Conservation (phyloP, 208 protist genomes). For the Balamuthia mandrillaris region DNA sequence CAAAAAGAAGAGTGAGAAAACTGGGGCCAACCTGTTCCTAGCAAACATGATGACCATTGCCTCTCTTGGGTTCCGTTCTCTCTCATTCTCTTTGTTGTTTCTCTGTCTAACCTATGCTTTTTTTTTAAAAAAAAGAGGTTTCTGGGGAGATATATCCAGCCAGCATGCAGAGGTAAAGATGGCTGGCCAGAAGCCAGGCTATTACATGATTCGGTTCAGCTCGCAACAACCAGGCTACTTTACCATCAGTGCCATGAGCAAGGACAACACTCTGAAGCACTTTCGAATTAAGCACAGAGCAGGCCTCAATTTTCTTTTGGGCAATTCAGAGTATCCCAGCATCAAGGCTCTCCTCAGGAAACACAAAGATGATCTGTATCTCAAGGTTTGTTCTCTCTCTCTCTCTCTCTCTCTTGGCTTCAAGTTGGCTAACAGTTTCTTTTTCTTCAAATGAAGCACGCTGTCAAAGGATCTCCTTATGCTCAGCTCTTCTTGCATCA, state of each 20-base stretch:
- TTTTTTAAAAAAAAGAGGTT: not conserved
- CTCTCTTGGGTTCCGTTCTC: not conserved
- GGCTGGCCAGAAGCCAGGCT: not conserved
- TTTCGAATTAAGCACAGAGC: conserved; percentile 39
- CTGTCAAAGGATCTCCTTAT: too few species aligned
- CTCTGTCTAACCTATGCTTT: too few species aligned
- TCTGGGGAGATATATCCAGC: not conserved
- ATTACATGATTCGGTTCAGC: conserved; percentile 1
- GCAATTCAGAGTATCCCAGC: conserved; percentile 7
- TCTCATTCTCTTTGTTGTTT: too few species aligned
- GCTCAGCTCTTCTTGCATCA: too few species aligned
- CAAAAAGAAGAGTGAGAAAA: not conserved
- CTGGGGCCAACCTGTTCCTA: too few species aligned
- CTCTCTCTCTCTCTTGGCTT: too few species aligned
- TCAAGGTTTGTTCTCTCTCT: too few species aligned
- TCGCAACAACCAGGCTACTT: conserved; percentile 5
- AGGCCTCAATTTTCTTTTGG: not conserved
- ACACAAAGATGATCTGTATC: conserved; percentile 16
- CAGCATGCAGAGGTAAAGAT: not conserved
- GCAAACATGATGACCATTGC: not conserved
- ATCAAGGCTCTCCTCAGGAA: conserved; percentile 20
- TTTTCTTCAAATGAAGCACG: too few species aligned
- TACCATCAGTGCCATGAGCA: not conserved
- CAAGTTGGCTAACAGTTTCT: too few species aligned
- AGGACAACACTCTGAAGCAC: conserved; percentile 33